These are phyloP conservation scores for Sclerotinia sclerotiorum DNA, from an alignment of 2,329 filamentous ascomycete species.

Conservation along the genomic window DNA sequence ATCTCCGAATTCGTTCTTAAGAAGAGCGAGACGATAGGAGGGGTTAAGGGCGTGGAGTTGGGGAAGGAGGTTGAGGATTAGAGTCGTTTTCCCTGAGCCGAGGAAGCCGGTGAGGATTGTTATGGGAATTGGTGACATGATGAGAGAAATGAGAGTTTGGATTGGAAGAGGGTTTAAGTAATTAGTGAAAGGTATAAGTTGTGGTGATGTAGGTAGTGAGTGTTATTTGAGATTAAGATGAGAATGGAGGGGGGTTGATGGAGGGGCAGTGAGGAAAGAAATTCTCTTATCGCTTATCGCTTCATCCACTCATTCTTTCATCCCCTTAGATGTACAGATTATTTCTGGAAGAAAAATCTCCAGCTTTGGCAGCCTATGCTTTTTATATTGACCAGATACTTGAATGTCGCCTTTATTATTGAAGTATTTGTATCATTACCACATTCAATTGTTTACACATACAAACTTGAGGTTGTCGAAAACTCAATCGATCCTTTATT, in stretches of 20 bases:
- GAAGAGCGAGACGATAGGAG: slow-evolving; percentile 81
- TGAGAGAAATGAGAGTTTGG: background rate
- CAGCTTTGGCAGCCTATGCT: too few species aligned
- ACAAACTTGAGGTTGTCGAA: background rate
- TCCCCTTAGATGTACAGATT: background rate
- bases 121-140: slow-evolving; percentile 66
- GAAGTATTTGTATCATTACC: background rate
- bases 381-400: background rate
- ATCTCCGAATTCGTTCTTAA: slow-evolving; percentile 99
- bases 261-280: slow-evolving; percentile 14
- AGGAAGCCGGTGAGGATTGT: slow-evolving; percentile 97
- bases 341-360: background rate
- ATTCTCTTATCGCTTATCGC: slow-evolving; percentile 18
- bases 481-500: background rate
- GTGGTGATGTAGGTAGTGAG: background rate
- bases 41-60: slow-evolving; percentile 76
- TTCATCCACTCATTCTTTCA: background rate
- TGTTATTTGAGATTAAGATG: background rate
- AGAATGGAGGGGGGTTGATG: slow-evolving; percentile 1
- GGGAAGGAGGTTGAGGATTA: slow-evolving; percentile 90
- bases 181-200: background rate
- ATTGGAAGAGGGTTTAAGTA: background rate
- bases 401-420: accelerated
- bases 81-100: slow-evolving; percentile 92
- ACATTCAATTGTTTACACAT: background rate